Conservation (phyloP, 169 alveolate species). For the Plasmodium gaboni region DNA sequence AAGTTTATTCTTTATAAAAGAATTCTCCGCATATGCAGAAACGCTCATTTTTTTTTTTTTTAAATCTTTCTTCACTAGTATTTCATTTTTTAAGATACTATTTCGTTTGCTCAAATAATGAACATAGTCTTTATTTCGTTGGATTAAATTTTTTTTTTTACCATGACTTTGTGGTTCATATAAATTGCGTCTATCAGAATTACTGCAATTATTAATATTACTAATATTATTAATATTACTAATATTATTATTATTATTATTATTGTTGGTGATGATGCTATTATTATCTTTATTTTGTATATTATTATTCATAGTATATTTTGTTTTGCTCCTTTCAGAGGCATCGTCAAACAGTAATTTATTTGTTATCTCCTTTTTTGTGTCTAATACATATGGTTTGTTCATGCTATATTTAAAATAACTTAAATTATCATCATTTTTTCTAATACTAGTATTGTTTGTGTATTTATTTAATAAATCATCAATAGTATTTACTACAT, state of each 20-base stretch:
- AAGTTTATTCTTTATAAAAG: constrained; percentile 1
- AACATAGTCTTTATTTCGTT: constrained; percentile 62
- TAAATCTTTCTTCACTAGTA: constrained; percentile 31
- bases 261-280: neutral
- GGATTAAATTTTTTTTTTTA: constrained; percentile 52
- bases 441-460: neutral
- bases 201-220: constrained; percentile 1
- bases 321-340: neutral
- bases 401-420: constrained; percentile 3
- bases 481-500: neutral
- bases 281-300: neutral
- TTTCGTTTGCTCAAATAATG: constrained; percentile 58
- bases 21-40: neutral
- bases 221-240: constrained; percentile 2
- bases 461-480: constrained; percentile 23
- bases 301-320: no score
- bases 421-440: neutral
- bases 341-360: neutral
- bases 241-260: neutral
- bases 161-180: constrained; percentile 14
- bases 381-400: constrained; percentile 10
- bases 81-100: constrained; percentile 47
- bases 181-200: neutral
- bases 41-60: constrained; percentile 27
- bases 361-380: constrained; percentile 1